phyloP scores from a whole-genome alignment of 2,329 filamentous ascomycete genomes.

The Trichoderma lentiforme region DNA sequence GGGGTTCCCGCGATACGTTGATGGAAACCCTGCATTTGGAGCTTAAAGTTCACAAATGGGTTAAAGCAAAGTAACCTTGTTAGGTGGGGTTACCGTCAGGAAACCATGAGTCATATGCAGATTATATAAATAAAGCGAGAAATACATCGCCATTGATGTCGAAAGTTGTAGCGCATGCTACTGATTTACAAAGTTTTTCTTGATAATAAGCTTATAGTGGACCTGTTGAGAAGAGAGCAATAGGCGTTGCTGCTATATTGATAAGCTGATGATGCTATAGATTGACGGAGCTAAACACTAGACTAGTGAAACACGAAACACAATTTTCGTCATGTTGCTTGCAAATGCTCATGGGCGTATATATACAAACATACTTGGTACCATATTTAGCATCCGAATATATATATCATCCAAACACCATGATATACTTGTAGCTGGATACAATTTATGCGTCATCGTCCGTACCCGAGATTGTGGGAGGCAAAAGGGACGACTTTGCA shows the following conservation, averaged over 20 bases:
- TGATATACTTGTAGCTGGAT: neutral
- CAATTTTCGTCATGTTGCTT: too few species aligned
- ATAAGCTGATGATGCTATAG: too few species aligned
- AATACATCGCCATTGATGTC: neutral
- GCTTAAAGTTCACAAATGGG: neutral
- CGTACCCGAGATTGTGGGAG: neutral
- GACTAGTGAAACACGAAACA: too few species aligned
- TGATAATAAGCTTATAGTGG: too few species aligned
- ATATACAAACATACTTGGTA: neutral
- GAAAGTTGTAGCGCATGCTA: neutral
- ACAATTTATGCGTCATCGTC: neutral
- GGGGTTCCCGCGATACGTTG: neutral
- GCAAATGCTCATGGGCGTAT: too few species aligned
- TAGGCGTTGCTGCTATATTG: too few species aligned
- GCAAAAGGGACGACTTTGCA: neutral
- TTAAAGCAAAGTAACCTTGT: neutral
- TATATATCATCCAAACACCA: too few species aligned
- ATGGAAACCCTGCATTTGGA: neutral
- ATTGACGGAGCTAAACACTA: too few species aligned
- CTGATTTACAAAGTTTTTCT: too few species aligned
- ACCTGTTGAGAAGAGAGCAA: too few species aligned
- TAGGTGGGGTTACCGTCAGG: neutral
- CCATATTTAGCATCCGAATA: too few species aligned
- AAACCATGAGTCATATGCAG: too few species aligned
- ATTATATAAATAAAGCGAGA: neutral